A percentile compares a stretch with the other conserved stretches of the same genome.
phyloP scores from a whole-genome alignment of 805 yeast species.

The Barnettozyma pratensis region DNA sequence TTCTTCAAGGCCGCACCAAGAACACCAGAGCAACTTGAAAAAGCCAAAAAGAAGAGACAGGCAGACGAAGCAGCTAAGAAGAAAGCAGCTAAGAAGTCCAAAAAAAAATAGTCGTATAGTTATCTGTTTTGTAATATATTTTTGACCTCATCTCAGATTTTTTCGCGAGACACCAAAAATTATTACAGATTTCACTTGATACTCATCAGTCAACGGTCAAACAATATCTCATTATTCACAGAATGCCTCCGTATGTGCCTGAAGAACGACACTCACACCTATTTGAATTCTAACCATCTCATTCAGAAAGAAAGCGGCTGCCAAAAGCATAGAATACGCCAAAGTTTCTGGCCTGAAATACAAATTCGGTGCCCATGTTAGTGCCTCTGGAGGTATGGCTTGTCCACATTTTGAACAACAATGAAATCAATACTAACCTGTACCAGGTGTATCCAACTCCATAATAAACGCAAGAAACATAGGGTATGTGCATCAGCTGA shows the following conservation, averaged over 20 bases:
- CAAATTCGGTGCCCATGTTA: conserved; percentile 88
- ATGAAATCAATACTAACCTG: not conserved
- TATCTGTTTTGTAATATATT: not conserved
- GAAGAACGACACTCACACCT: too few species aligned
- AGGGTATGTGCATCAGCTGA: conserved; percentile 29
- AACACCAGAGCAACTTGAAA: conserved; percentile 38
- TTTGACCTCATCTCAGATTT: not conserved
- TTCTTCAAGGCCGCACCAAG: conserved; percentile 70
- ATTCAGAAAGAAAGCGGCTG: conserved; percentile 15
- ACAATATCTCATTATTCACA: too few species aligned
- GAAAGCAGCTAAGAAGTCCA: conserved; percentile 21
- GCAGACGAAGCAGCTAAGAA: conserved; percentile 26
- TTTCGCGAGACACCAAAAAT: not conserved
- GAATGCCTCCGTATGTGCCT: not conserved
- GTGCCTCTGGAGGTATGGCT: conserved; percentile 63
- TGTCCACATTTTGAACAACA: too few species aligned
- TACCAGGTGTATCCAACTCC: conserved; percentile 52
- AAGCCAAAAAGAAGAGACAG: conserved; percentile 25
- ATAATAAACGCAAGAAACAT: conserved; percentile 51
- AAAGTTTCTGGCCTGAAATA: conserved; percentile 39
- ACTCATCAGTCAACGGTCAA: not conserved
- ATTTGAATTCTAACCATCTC: not conserved
- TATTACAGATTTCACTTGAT: not conserved
- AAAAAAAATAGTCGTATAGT: conserved; percentile 8
- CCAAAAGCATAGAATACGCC: conserved; percentile 27